These are phyloP conservation scores for Neophaeococcomyces mojaviensis DNA, from an alignment of 2,329 filamentous ascomycete species.

Conservation along the genomic window DNA sequence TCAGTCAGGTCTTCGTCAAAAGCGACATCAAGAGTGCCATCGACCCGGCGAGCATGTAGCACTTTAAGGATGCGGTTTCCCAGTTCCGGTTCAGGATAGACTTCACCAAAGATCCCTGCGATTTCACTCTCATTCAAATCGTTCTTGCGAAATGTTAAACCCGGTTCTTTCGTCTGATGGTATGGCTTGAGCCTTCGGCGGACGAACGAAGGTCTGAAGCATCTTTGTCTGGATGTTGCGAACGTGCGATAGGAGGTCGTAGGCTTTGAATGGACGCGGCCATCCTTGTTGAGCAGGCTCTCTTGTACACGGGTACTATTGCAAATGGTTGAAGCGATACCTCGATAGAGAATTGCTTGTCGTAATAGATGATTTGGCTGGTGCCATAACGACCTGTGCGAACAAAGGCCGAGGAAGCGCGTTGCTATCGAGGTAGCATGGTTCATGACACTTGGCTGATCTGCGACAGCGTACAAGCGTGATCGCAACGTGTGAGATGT, in stretches of 20 bases:
- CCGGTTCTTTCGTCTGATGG: slow-evolving; percentile 12
- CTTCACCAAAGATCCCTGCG: slow-evolving; percentile 13
- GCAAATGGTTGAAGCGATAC: too few species aligned
- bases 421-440: slow-evolving; percentile 21
- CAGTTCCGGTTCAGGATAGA: slow-evolving; percentile 10
- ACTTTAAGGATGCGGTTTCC: slow-evolving; percentile 27
- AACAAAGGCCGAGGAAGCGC: slow-evolving; percentile 17
- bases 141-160: slow-evolving; percentile 16
- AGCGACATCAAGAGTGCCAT: slow-evolving; percentile 39
- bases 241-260: not conserved
- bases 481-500: too few species aligned
- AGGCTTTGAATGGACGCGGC: not conserved
- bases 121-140: slow-evolving; percentile 15
- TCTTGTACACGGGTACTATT: not conserved
- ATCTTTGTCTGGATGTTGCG: not conserved
- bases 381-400: slow-evolving; percentile 12
- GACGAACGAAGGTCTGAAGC: not conserved
- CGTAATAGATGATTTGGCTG: slow-evolving; percentile 6
- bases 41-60: slow-evolving; percentile 36
- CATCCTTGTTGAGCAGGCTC: not conserved
- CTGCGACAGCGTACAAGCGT: too few species aligned
- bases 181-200: slow-evolving; percentile 2
- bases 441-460: slow-evolving; percentile 13
- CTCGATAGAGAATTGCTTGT: not conserved
- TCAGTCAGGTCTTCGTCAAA: slow-evolving; percentile 33